Base-by-base conservation (phyloP, 2,329 filamentous ascomycete genomes). In the Nemania serpens region DNA sequence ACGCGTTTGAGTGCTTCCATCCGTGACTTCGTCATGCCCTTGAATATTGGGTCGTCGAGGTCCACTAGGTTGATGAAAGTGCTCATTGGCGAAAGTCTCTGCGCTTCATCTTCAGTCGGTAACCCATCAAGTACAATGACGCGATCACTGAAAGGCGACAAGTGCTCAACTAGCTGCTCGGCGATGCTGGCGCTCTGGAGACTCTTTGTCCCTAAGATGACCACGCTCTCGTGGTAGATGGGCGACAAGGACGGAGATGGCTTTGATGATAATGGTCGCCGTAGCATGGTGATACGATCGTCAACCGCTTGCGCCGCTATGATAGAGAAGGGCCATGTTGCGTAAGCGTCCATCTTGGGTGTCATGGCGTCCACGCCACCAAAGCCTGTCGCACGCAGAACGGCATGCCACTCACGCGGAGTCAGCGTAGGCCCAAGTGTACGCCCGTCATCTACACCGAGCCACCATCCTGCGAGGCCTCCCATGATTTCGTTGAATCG, bases 381-480 rank as follows among this genome's bases (percentile, higher is more conserved):
- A 45, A 70, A 69, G 0, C 62, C 62, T 2, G 64, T 17, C 2
- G 45, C 17, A 0, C 58, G 57, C 0, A 68, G 48, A 1, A 33
- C 1, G 0, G n/a, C 4, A 17, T 68, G 25, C 67, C 67, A 69
- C 4, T 36, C 41, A 2, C 4, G 11, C 2, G 2, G 22, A 12
- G 53, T 17, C 5, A 63, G 36, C 10, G 34, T 59, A 0, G 66
- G 61, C 3, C 46, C 37, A 10, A 62, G 57, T 20, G 20, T 25
- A 0, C 69, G 61, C 2, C 64, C 69, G 6, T 73, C 71, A 1
- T 68, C 59, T 0, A 49, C 37, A 13, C 69, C 70, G 3, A 69
- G 49, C 68, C 70, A 74, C 71, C 73, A 75, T 12, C 65, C 52
- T 0, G 56, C 54, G 0, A 67, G 45, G 13, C 9, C 22, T 0